Evolutionary conservation across 495 filamentous ascomycete species (phyloP).

Genomic region (Penicillium argentinense): DNA sequence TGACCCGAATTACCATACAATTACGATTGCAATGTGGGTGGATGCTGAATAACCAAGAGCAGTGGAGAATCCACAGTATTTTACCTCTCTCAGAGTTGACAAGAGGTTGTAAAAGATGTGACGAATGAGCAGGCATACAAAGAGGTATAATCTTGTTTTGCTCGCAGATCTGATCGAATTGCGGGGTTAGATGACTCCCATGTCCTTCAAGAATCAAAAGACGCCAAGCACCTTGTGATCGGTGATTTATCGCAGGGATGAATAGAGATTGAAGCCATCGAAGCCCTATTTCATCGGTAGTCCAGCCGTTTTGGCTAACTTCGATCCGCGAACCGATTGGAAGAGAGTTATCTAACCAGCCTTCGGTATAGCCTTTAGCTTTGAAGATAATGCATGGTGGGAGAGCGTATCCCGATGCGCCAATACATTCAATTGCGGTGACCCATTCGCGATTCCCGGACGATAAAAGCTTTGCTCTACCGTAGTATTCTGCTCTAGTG

Average conservation of each 20-base stretch:
- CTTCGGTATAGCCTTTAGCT: background rate
- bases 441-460: background rate
- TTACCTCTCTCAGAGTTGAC: too few species aligned
- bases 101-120: too few species aligned
- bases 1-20: too few species aligned
- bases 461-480: too few species aligned
- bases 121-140: conserved; percentile 3
- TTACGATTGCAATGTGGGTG: too few species aligned
- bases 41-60: too few species aligned
- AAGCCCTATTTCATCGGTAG: conserved; percentile 23
- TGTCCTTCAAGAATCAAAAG: conserved; percentile 4
- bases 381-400: background rate
- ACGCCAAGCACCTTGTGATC: background rate
- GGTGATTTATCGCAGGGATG: background rate
- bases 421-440: background rate
- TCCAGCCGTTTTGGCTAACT: conserved; percentile 30
- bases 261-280: background rate
- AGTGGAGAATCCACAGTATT: too few species aligned
- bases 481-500: background rate
- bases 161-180: background rate
- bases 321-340: background rate
- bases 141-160: background rate
- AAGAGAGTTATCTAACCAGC: background rate
- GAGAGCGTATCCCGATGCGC: background rate
- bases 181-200: background rate